Evolutionary conservation across 768 basidiomycete genomes (phyloP).

Genomic region (Collybiopsis confluens): DNA sequence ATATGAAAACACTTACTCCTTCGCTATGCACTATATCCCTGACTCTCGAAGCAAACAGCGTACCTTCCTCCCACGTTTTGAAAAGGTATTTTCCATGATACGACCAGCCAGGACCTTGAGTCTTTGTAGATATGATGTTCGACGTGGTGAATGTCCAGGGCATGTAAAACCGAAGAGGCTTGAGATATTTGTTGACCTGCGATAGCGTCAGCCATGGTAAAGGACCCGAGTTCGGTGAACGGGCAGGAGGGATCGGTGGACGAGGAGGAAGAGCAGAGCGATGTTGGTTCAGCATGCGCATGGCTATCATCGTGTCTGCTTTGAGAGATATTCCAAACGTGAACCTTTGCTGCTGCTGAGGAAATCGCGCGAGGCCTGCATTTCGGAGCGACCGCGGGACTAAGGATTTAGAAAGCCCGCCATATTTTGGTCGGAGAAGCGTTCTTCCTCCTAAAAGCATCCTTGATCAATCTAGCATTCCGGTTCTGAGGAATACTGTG

Average conservation of each 20-base stretch:
- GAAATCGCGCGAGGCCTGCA: too few species aligned
- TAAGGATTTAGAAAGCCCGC: too few species aligned
- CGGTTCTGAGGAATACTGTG: too few species aligned
- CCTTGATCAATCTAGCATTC: too few species aligned
- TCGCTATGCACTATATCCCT: neutral
- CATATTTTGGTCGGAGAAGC: too few species aligned
- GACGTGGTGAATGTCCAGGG: constrained; percentile 2
- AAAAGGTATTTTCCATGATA: neutral
- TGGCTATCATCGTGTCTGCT: too few species aligned
- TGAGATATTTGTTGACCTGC: neutral
- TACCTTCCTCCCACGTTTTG: neutral
- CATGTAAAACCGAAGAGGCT: neutral
- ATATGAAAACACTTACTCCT: neutral
- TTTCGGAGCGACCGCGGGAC: too few species aligned
- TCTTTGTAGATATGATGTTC: neutral
- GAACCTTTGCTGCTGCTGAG: too few species aligned
- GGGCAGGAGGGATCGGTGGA: neutral
- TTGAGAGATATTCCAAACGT: too few species aligned
- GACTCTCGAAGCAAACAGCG: neutral
- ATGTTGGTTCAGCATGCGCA: too few species aligned
- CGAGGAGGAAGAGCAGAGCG: neutral
- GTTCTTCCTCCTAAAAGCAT: too few species aligned
- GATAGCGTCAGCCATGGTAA: neutral
- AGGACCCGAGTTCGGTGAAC: neutral
- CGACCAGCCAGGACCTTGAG: neutral